A percentile compares a stretch with the other conserved stretches of the same genome.
These are phyloP conservation scores for Ambrosia hybrid DNA, from an alignment of 140 eudicot species.

Conservation along the genomic window DNA sequence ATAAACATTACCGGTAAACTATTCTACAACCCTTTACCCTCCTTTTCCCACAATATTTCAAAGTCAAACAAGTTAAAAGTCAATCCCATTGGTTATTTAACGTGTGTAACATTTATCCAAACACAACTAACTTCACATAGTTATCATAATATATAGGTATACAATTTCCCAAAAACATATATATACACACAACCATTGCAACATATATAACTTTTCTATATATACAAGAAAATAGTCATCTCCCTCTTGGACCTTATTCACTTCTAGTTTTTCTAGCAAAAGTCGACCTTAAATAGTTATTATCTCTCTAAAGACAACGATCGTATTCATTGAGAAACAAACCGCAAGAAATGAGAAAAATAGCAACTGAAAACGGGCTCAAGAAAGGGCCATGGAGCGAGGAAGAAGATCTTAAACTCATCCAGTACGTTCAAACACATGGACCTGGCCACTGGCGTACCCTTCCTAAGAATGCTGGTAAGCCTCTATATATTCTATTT, in stretches of 20 bases:
- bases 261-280: background rate
- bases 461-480: conserved; percentile 84
- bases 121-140: conserved; percentile 15
- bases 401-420: conserved; percentile 79
- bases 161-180: background rate
- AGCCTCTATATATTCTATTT: background rate
- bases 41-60: conserved; percentile 20
- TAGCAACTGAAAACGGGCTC: conserved; percentile 68
- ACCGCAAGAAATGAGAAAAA: conserved; percentile 54
- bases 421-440: conserved; percentile 48
- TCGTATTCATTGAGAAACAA: background rate
- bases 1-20: conserved; percentile 8
- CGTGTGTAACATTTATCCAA: conserved; percentile 21
- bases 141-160: background rate
- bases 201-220: conserved; percentile 23
- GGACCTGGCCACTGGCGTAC: conserved; percentile 87
- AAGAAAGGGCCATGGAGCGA: conserved; percentile 93
- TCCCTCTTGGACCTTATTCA: conserved; percentile 35
- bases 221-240: conserved; percentile 25
- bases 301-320: background rate
- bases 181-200: background rate
- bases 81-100: conserved; percentile 32
- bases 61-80: conserved; percentile 32
- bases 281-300: background rate
- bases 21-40: conserved; percentile 44